These are phyloP conservation scores for Leccinum ochraceum DNA, from an alignment of 768 basidiomycete species.

Conservation along the genomic window DNA sequence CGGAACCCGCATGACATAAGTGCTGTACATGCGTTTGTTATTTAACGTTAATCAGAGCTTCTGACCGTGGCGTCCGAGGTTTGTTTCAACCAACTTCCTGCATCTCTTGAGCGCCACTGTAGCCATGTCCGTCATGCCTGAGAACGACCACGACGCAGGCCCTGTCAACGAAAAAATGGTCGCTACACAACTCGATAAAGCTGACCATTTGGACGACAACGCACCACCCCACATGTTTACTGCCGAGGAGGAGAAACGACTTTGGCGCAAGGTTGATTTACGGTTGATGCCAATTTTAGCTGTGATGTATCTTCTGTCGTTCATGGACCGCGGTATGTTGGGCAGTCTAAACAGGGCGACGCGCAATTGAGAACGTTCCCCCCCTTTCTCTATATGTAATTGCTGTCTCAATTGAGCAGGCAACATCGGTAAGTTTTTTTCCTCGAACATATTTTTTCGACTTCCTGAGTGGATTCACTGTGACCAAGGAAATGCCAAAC, in stretches of 20 bases:
- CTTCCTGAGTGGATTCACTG: not conserved
- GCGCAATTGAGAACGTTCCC: not conserved
- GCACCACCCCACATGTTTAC: slow-evolving; percentile 9
- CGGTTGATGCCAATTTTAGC: slow-evolving; percentile 59
- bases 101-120: not conserved
- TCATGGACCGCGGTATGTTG: slow-evolving; percentile 59
- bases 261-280: slow-evolving; percentile 61
- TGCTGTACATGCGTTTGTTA: not conserved
- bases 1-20: not conserved
- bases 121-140: not conserved
- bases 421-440: slow-evolving; percentile 49
- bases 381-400: not conserved
- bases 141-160: not conserved
- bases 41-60: not conserved
- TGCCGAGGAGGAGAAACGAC: slow-evolving; percentile 46
- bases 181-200: not conserved
- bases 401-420: slow-evolving; percentile 33
- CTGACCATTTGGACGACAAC: not conserved
- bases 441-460: not conserved
- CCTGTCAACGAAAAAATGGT: not conserved
- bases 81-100: not conserved
- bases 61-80: not conserved
- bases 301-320: slow-evolving; percentile 62
- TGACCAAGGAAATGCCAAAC: slow-evolving; percentile 57
- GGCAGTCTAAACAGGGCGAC: not conserved